Evolutionary conservation across 2,329 filamentous ascomycete species (phyloP).

Genomic region (Apiospora marii): DNA sequence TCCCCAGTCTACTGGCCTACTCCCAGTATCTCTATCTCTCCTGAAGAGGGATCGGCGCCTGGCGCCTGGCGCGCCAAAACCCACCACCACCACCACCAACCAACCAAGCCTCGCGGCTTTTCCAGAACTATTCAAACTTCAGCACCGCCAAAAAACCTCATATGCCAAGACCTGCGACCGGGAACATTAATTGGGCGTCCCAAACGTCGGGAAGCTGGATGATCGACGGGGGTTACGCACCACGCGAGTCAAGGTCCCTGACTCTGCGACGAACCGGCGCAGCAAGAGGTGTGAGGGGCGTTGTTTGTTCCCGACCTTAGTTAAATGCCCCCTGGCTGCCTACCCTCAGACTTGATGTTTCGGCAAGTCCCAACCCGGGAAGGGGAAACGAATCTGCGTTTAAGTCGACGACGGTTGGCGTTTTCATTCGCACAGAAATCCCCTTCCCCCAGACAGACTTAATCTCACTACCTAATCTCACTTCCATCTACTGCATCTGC

Average conservation of each 20-base stretch:
- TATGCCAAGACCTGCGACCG: not conserved
- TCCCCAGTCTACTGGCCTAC: not conserved
- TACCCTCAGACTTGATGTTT: not conserved
- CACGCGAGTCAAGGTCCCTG: not conserved
- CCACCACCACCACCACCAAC: not conserved
- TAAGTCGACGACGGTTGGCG: not conserved
- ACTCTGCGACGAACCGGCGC: not conserved
- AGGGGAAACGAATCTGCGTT: not conserved
- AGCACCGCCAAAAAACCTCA: not conserved
- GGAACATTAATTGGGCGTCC: not conserved
- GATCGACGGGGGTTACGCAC: conserved; percentile 8
- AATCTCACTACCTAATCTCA: not conserved
- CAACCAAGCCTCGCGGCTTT: not conserved
- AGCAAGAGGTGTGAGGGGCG: not conserved
- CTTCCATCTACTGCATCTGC: not conserved
- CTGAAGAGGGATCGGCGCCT: not conserved
- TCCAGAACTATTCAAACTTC: not conserved
- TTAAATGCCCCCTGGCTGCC: not conserved
- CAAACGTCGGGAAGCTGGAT: not conserved
- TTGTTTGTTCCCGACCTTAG: conserved; percentile 5
- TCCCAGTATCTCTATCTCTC: not conserved
- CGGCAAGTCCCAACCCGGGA: not conserved
- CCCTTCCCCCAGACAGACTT: not conserved
- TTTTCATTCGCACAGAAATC: not conserved
- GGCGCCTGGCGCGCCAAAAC: conserved; percentile 6